Percentiles rank a stretch among this genome's conserved stretches.
These are phyloP conservation scores for Lactifluus volemus DNA, from an alignment of 768 basidiomycete species.

Conservation along the genomic window DNA sequence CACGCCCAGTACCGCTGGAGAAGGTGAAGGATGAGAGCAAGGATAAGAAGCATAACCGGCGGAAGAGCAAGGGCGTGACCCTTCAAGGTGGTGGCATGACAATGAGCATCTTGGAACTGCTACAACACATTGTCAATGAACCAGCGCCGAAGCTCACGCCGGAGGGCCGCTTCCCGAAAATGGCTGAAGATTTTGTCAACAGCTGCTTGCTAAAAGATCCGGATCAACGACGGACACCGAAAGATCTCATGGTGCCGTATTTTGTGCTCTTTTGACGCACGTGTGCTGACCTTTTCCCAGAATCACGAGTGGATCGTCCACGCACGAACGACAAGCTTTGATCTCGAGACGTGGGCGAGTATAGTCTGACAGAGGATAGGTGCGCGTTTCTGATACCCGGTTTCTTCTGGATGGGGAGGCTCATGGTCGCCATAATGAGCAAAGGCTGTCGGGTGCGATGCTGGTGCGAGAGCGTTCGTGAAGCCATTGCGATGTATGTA, in stretches of 20 bases:
- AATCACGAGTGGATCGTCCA: slow-evolving; percentile 68
- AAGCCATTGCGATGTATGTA: slow-evolving; percentile 11
- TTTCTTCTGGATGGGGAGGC: not conserved
- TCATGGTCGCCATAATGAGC: slow-evolving; percentile 7
- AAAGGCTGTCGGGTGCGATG: slow-evolving; percentile 5
- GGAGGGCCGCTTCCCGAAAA: slow-evolving; percentile 60
- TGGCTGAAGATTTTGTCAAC: slow-evolving; percentile 82
- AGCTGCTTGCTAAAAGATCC: slow-evolving; percentile 90
- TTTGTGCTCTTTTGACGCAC: slow-evolving; percentile 23
- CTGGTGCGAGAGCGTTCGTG: not conserved
- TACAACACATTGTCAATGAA: slow-evolving; percentile 98
- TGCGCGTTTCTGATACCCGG: not conserved
- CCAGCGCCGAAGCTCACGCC: slow-evolving; percentile 83
- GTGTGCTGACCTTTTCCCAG: slow-evolving; percentile 29
- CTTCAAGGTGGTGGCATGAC: slow-evolving; percentile 94
- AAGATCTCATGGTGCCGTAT: slow-evolving; percentile 67
- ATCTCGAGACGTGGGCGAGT: slow-evolving; percentile 74
- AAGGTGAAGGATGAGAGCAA: slow-evolving; percentile 30
- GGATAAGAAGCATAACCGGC: slow-evolving; percentile 63
- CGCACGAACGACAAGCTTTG: slow-evolving; percentile 49
- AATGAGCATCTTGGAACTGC: slow-evolving; percentile 93
- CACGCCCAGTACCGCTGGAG: slow-evolving; percentile 45
- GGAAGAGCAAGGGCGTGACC: slow-evolving; percentile 88
- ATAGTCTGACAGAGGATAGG: slow-evolving; percentile 41
- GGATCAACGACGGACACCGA: slow-evolving; percentile 71